Evolutionary conservation across 345 rosid genomes (phyloP).

Genomic region (Rhizophora mangle): DNA sequence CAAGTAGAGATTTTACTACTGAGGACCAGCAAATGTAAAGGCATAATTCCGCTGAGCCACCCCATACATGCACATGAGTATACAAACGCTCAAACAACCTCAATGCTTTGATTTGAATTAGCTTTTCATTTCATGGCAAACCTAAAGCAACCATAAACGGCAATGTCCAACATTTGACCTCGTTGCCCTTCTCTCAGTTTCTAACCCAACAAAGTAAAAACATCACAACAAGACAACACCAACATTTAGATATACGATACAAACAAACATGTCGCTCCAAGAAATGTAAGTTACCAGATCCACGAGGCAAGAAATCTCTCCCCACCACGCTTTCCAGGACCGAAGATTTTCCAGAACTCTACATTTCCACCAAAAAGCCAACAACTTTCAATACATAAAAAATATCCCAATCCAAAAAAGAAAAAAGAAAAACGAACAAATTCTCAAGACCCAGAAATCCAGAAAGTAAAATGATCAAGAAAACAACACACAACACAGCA

Average conservation of each 20-base stretch:
- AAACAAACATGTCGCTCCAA: not conserved
- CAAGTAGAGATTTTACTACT: not conserved
- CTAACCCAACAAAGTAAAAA: constrained; percentile 1
- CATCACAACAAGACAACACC: constrained; percentile 9
- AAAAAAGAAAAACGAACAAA: not conserved
- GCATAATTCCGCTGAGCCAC: not conserved
- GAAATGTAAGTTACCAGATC: constrained; percentile 66
- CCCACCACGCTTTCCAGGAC: constrained; percentile 96
- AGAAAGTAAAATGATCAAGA: not conserved
- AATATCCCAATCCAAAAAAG: not conserved
- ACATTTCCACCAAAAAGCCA: constrained; percentile 12
- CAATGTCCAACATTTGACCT: constrained; percentile 17
- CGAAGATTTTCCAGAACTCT: constrained; percentile 99
- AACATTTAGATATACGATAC: not conserved
- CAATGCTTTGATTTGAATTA: too few relatives aligned
- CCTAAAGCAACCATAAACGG: not conserved
- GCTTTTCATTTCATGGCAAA: not conserved
- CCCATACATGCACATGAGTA: not conserved
- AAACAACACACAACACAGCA: not conserved
- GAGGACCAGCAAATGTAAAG: not conserved
- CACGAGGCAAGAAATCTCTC: constrained; percentile 97
- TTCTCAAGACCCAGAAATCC: not conserved
- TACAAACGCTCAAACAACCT: too few relatives aligned
- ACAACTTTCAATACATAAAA: not conserved
- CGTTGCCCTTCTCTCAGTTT: not conserved